Conservation (phyloP, 1,284 basidiomycete genomes). For the Porogramme epimiltina region DNA sequence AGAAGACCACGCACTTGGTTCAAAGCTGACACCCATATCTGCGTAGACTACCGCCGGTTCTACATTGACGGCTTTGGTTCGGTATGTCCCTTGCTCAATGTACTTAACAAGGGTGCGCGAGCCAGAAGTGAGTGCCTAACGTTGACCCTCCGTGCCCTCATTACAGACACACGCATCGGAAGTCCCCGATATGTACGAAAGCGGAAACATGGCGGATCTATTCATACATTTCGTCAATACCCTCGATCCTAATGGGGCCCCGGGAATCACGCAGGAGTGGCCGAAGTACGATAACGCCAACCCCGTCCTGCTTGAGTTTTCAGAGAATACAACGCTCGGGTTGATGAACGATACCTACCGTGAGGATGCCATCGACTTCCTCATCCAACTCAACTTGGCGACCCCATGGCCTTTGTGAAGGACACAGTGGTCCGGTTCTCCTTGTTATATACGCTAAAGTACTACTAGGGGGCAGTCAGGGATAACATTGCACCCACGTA, state of each 20-base stretch:
- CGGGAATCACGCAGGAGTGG: neutral
- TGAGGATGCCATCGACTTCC: neutral
- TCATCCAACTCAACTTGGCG: neutral
- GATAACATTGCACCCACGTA: no score
- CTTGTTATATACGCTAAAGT: no score
- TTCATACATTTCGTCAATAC: constrained; percentile 11
- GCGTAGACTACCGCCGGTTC: no score
- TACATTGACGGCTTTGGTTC: no score
- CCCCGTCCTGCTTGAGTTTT: neutral
- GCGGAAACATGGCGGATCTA: constrained; percentile 5
- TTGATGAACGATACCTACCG: neutral
- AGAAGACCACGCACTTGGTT: no score
- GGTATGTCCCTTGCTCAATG: neutral
- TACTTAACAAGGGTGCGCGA: neutral
- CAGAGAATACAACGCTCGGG: neutral
- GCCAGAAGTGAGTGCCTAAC: no score
- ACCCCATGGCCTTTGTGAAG: no score
- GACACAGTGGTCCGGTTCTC: no score
- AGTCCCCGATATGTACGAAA: constrained; percentile 5
- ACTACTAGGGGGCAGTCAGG: no score
- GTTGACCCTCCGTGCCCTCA: neutral
- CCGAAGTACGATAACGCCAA: neutral
- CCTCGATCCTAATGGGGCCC: constrained; percentile 8
- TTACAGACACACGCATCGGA: constrained; percentile 7
- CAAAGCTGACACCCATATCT: no score